phyloP scores from a whole-genome alignment of 2,329 filamentous ascomycete genomes.

The Fusarium beomiforme region DNA sequence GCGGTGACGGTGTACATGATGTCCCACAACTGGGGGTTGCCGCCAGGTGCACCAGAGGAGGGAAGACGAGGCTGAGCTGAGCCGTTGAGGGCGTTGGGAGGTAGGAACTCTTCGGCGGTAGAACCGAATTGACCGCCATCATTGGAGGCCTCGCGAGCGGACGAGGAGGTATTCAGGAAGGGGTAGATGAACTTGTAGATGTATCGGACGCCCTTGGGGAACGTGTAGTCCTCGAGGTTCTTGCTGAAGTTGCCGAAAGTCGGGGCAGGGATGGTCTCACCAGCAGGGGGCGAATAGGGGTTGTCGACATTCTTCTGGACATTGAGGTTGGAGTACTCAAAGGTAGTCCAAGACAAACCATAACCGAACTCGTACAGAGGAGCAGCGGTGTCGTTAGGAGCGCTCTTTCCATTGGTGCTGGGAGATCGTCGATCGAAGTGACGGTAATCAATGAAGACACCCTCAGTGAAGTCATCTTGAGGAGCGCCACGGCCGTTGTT shows the following conservation, averaged over 20 bases:
- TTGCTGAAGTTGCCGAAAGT: conserved; percentile 72
- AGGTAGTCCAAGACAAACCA: conserved; percentile 83
- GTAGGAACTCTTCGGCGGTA: conserved; percentile 67
- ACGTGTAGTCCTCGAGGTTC: conserved; percentile 72
- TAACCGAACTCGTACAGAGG: conserved; percentile 85
- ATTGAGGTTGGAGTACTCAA: conserved; percentile 75
- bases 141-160: conserved; percentile 62
- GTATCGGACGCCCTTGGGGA: conserved; percentile 67
- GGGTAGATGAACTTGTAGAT: conserved; percentile 73
- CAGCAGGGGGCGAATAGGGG: conserved; percentile 68
- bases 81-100: conserved; percentile 64
- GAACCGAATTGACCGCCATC: conserved; percentile 68
- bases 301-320: conserved; percentile 61
- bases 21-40: conserved; percentile 74
- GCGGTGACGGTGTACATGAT: conserved; percentile 74
- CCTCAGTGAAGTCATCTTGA: conserved; percentile 79
- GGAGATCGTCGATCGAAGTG: conserved; percentile 72
- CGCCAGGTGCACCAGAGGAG: conserved; percentile 66
- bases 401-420: conserved; percentile 35
- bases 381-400: conserved; percentile 49
- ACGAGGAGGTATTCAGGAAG: conserved; percentile 73
- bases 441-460: conserved; percentile 77
- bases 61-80: conserved; percentile 65
- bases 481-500: conserved; percentile 75
- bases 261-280: conserved; percentile 71